These are phyloP conservation scores for Lentinula sp. DNA, from an alignment of 768 basidiomycete species.

Conservation along the genomic window DNA sequence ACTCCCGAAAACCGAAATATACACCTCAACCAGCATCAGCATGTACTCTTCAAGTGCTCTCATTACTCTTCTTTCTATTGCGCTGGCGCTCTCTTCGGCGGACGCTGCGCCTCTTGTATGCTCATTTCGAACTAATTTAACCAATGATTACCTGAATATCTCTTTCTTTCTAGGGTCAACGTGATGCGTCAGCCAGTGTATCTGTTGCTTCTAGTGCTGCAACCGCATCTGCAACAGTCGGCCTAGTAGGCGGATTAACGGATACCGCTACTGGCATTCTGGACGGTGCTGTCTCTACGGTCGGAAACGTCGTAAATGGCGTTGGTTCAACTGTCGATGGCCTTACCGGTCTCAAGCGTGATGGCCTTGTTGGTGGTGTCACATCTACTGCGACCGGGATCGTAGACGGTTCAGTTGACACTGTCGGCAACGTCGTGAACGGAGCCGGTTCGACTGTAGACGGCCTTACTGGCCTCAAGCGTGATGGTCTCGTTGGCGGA, in stretches of 20 bases:
- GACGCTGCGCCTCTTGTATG: background rate
- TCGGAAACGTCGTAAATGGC: background rate
- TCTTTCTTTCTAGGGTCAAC: background rate
- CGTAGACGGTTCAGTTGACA: background rate
- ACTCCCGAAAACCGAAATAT: too few relatives aligned
- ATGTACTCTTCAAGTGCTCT: background rate
- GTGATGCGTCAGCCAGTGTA: background rate
- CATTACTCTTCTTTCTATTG: background rate
- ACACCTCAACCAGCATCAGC: background rate
- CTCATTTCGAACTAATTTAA: too few relatives aligned
- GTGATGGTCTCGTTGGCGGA: background rate
- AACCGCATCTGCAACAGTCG: background rate
- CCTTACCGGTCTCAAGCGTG: background rate
- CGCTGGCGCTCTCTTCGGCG: background rate
- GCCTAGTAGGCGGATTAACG: background rate
- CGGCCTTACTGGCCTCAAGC: background rate
- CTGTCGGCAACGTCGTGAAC: background rate
- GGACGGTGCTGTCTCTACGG: background rate
- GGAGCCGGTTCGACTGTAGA: background rate
- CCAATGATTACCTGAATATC: background rate
- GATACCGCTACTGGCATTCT: background rate
- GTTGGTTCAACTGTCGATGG: background rate
- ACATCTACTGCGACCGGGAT: background rate
- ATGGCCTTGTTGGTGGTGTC: background rate
- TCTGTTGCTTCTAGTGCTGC: background rate